phyloP scores from a whole-genome alignment of 2,329 filamentous ascomycete genomes.

The Fonsecaea monophora region DNA sequence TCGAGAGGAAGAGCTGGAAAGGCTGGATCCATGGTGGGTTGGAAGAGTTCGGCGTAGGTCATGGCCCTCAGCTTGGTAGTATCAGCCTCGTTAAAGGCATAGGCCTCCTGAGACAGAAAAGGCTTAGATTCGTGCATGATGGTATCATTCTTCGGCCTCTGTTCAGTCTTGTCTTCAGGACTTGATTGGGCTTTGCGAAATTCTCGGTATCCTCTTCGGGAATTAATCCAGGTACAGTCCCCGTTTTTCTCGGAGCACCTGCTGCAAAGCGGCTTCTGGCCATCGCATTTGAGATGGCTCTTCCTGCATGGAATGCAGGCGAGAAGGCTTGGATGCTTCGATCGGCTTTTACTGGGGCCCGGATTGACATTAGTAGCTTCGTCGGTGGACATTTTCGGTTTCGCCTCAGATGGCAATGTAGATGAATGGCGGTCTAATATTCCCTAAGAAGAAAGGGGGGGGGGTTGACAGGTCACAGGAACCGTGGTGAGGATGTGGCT shows the following conservation, averaged over 20 bases:
- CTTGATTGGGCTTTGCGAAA: slow-evolving; percentile 34
- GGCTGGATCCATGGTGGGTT: slow-evolving; percentile 37
- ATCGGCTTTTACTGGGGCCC: slow-evolving; percentile 35
- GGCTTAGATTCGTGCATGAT: slow-evolving; percentile 21
- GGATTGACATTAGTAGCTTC: slow-evolving; percentile 12
- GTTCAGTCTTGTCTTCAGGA: slow-evolving; percentile 16
- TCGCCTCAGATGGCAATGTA: slow-evolving; percentile 13
- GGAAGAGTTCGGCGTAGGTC: slow-evolving; percentile 37
- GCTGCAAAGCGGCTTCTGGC: slow-evolving; percentile 68
- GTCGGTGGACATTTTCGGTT: slow-evolving; percentile 13
- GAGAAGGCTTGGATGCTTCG: slow-evolving; percentile 45
- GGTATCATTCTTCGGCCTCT: slow-evolving; percentile 24
- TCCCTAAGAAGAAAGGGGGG: slow-evolving; percentile 3
- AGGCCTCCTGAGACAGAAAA: slow-evolving; percentile 23
- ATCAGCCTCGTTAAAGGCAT: slow-evolving; percentile 30
- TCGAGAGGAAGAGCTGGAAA: slow-evolving; percentile 36
- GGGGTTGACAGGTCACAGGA: neutral
- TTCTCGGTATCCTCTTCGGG: slow-evolving; percentile 38
- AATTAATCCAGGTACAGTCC: slow-evolving; percentile 60
- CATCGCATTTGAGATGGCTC: slow-evolving; percentile 79
- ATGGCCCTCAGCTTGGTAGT: slow-evolving; percentile 31
- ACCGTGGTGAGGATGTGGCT: slow-evolving; percentile 7
- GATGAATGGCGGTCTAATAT: slow-evolving; percentile 11
- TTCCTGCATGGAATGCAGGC: slow-evolving; percentile 58
- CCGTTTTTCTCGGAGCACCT: slow-evolving; percentile 66